phyloP scores from a whole-genome alignment of 352 stramenopile genomes.

The Labyrinthula sp. region DNA sequence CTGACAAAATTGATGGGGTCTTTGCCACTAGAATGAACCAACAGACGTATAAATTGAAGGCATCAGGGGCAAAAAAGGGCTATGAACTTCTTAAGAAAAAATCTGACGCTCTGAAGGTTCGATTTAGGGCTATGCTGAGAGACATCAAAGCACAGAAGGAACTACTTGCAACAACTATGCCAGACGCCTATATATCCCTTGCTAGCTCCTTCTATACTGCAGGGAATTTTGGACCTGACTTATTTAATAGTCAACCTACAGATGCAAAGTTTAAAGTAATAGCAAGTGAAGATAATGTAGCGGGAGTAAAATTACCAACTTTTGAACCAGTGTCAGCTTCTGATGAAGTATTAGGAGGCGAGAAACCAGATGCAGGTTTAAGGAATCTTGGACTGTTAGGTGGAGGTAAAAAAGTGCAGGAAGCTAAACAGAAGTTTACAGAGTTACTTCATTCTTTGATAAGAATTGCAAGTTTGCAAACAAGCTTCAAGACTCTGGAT shows the following conservation, averaged over 20 bases:
- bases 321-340: slow-evolving; percentile 50
- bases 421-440: slow-evolving; percentile 64
- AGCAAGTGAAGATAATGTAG: slow-evolving; percentile 95
- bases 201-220: slow-evolving; percentile 92
- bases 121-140: slow-evolving; percentile 65
- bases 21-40: slow-evolving; percentile 54
- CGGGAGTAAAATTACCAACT: slow-evolving; percentile 91
- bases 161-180: slow-evolving; percentile 30
- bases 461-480: slow-evolving; percentile 71
- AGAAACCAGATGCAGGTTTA: slow-evolving; percentile 33
- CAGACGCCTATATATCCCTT: slow-evolving; percentile 65
- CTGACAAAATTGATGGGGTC: slow-evolving; percentile 21
- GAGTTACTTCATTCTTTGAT: slow-evolving; percentile 53
- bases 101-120: slow-evolving; percentile 89
- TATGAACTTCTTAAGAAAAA: slow-evolving; percentile 89
- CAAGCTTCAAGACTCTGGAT: slow-evolving; percentile 92
- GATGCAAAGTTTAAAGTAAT: slow-evolving; percentile 77
- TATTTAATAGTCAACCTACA: slow-evolving; percentile 78
- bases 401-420: slow-evolving; percentile 89
- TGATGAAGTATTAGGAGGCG: too few relatives aligned
- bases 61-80: slow-evolving; percentile 56
- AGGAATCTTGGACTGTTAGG: slow-evolving; percentile 77
- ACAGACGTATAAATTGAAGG: slow-evolving; percentile 58
- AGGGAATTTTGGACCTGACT: slow-evolving; percentile 74
- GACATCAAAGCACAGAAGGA: slow-evolving; percentile 62